phyloP scores from a whole-genome alignment of 768 basidiomycete genomes.

The Vararia minispora region DNA sequence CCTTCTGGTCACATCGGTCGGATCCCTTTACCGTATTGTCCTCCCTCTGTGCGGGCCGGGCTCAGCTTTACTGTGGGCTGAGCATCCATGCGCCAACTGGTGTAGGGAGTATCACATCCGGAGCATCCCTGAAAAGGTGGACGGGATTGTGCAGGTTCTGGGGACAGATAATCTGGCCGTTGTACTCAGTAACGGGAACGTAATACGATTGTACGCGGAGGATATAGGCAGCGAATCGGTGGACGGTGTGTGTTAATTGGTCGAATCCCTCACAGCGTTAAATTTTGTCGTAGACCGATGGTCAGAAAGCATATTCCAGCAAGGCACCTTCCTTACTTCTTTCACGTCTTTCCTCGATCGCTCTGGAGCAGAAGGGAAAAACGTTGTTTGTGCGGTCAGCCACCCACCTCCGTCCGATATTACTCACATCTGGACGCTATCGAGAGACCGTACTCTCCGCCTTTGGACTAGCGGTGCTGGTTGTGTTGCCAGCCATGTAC shows the following conservation, averaged over 20 bases:
- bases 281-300: conserved; percentile 43
- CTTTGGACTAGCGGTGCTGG: conserved; percentile 75
- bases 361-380: conserved; percentile 33
- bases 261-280: neutral
- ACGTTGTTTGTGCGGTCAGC: conserved; percentile 62
- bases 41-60: conserved; percentile 37
- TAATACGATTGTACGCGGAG: conserved; percentile 63
- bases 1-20: conserved; percentile 52
- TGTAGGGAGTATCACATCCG: conserved; percentile 57
- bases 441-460: conserved; percentile 75
- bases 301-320: conserved; percentile 54
- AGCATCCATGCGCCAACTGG: conserved; percentile 35
- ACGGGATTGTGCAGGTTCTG: conserved; percentile 43
- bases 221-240: conserved; percentile 38
- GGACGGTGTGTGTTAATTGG: conserved; percentile 39
- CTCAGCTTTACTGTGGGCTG: conserved; percentile 12
- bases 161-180: conserved; percentile 58
- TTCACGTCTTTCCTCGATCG: conserved; percentile 53
- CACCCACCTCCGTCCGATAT: conserved; percentile 70
- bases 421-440: conserved; percentile 71
- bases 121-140: conserved; percentile 29
- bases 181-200: conserved; percentile 45
- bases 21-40: conserved; percentile 64
- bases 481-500: conserved; percentile 52
- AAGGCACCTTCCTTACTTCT: conserved; percentile 55